Percentiles rank a stretch among this genome's conserved stretches.
Conservation (phyloP, 768 basidiomycete genomes). For the Phylloporus sp. region DNA sequence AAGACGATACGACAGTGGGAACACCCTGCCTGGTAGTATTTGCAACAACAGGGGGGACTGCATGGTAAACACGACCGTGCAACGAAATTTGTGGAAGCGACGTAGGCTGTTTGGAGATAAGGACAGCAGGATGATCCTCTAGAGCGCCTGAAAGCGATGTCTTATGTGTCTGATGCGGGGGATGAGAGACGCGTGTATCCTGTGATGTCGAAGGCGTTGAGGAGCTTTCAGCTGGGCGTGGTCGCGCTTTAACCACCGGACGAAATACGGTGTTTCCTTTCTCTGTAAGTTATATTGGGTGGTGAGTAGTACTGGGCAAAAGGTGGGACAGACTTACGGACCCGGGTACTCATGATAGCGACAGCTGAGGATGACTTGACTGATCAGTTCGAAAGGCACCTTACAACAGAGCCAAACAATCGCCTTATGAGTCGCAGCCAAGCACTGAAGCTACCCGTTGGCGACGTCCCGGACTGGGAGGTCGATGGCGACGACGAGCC, state of each 20-base stretch:
- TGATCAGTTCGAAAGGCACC: neutral
- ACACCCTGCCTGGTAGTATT: conserved; percentile 6
- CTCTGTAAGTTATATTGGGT: conserved; percentile 39
- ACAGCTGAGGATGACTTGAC: conserved; percentile 6
- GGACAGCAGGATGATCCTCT: neutral
- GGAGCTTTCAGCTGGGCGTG: conserved; percentile 35
- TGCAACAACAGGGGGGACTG: neutral
- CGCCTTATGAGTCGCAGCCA: conserved; percentile 26
- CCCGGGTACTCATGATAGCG: conserved; percentile 41
- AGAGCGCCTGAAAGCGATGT: neutral
- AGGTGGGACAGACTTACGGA: conserved; percentile 50
- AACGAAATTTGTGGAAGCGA: conserved; percentile 8
- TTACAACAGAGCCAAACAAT: conserved; percentile 28
- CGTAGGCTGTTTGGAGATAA: conserved; percentile 2
- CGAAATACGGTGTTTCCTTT: conserved; percentile 69
- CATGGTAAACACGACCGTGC: conserved; percentile 3
- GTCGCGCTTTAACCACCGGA: conserved; percentile 57
- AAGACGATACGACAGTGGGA: conserved; percentile 19
- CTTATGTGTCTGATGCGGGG: conserved; percentile 3
- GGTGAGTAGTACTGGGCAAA: neutral
- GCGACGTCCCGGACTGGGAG: conserved; percentile 60
- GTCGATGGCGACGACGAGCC: conserved; percentile 40
- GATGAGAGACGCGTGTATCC: conserved; percentile 12
- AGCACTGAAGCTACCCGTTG: conserved; percentile 48
- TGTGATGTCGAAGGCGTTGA: conserved; percentile 12